Base-by-base conservation (phyloP, 2,329 filamentous ascomycete species). In the Fusarium palustre region DNA sequence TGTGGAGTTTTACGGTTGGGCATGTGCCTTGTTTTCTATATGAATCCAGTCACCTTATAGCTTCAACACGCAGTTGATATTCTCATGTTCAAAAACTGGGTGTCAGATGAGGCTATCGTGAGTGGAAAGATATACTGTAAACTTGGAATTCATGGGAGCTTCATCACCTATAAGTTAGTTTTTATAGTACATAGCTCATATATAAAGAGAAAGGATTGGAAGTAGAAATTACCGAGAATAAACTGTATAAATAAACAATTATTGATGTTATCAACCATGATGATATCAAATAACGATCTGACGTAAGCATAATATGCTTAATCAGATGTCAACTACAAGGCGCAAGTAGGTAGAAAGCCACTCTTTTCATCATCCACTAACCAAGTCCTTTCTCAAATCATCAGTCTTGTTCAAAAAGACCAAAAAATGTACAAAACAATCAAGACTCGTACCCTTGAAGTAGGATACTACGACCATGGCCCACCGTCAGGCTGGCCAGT, bases 301-400 rank as follows among this genome's bases (percentile, higher is more conserved):
- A 25, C 41, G 41, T 43, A 43, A 43, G 22, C 41, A 43, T 6
- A 34, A 34, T 16, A 18, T 5, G 7, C 33, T 18, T 34, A 9
- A 34, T 39, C 38, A 39, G 22, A 60, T 60, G 55, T 34, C 55
- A 61, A 53, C 11, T 9, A 39, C n/a, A 61, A 53, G 59, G 55
- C 59, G 55, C 18, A 15, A 18, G 4, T 3, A 18, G 33, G 4
- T 3, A 18, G 33, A 34, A 16, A 34, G 5, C 16, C 16, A 33
- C 31, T 33, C 15, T 15, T 7, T 33, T 7, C 28, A 18, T 18
- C 16, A 34, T 18, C 33, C 33, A 4, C 33, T 16, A 20, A 20
- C n/a, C 5, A 3, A 8, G 7, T 13, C 0, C 0, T 11, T 1
- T 8, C 12, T 16, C 7, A n/a, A 20, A 28, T 20, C 18, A 13